Base-by-base conservation (phyloP, 331 rosid genomes). In the Quercus phellos region DNA sequence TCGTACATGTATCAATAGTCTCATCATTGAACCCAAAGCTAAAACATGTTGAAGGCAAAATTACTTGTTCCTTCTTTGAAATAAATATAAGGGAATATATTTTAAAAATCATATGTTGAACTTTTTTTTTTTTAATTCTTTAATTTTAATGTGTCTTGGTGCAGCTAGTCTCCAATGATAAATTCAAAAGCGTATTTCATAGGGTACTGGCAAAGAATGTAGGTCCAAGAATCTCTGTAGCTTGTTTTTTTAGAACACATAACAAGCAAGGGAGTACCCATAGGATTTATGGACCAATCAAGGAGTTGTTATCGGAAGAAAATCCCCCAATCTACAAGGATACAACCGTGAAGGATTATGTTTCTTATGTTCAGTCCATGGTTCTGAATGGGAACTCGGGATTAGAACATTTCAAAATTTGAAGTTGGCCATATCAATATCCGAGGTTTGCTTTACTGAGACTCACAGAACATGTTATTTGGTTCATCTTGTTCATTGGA, bases 241-340 rank as follows among this genome's bases (percentile, higher is more conserved):
- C 34, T 9, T 1, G 58, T 46, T 35, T 60, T 9, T 60, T 60
- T 29, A 21, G 56, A 19, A 43, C 32, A 43, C 55, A 43, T 69
- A 10, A 17, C 32, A 16, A 69, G 4, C 30, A 4, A 30, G 43
- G 18, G 11, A 38, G 46, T 38, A 8, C 46, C 38, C 68, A 32
- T 18, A 60, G 38, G 68, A 17, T 24, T 17, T 77, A 35, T 43
- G 72, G 79, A 29, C 83, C 75, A 7, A 80, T 68, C 16, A 74
- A 80, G 18, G 68, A 79, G 55, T 59, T 72, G 34, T 4, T 73
- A 5, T 72, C 78, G 22, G 30, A 71, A 26, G 51, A 38, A 2
- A 46, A 74, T 3, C 67, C 79, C 2, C 71, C 79, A 7, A 38
- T 68, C 17, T 74, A 74, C 38, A 55, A 70, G 19, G 76, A 68